Conservation (phyloP, 495 filamentous ascomycete species). For the Penicillium odoratum region DNA sequence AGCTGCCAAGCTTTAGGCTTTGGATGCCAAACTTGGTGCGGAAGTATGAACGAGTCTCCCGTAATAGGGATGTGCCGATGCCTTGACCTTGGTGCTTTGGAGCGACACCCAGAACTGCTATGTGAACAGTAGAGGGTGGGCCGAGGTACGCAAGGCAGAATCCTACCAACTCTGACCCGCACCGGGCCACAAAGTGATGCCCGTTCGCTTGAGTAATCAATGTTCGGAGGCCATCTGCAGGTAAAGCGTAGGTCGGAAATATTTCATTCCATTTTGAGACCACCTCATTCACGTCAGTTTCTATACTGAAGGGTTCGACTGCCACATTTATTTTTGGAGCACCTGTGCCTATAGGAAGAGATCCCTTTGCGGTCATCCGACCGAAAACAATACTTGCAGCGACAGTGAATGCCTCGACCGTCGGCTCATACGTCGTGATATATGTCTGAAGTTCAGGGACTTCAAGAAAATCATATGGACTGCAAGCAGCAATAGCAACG, state of each 20-base stretch:
- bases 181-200: slow-evolving; percentile 39
- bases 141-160: slow-evolving; percentile 45
- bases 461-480: slow-evolving; percentile 52
- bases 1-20: slow-evolving; percentile 39
- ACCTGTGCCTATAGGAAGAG: slow-evolving; percentile 35
- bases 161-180: slow-evolving; percentile 33
- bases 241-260: slow-evolving; percentile 42
- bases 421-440: slow-evolving; percentile 50
- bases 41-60: slow-evolving; percentile 34
- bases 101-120: slow-evolving; percentile 45
- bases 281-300: slow-evolving; percentile 34
- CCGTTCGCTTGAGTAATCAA: slow-evolving; percentile 30
- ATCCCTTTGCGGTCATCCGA: slow-evolving; percentile 27
- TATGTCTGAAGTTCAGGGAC: slow-evolving; percentile 43
- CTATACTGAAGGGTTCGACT: slow-evolving; percentile 21
- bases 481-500: slow-evolving; percentile 45
- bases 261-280: slow-evolving; percentile 38
- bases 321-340: slow-evolving; percentile 19
- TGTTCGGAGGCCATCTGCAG: slow-evolving; percentile 25
- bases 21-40: slow-evolving; percentile 24
- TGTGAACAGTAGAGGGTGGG: slow-evolving; percentile 27
- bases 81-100: slow-evolving; percentile 40
- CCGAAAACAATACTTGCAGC: slow-evolving; percentile 47
- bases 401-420: slow-evolving; percentile 44
- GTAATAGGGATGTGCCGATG: slow-evolving; percentile 44